A percentile compares a stretch with the other conserved stretches of the same genome.
These are phyloP conservation scores for Hypoxylon sp. DNA, from an alignment of 2,329 filamentous ascomycete species.

Conservation along the genomic window DNA sequence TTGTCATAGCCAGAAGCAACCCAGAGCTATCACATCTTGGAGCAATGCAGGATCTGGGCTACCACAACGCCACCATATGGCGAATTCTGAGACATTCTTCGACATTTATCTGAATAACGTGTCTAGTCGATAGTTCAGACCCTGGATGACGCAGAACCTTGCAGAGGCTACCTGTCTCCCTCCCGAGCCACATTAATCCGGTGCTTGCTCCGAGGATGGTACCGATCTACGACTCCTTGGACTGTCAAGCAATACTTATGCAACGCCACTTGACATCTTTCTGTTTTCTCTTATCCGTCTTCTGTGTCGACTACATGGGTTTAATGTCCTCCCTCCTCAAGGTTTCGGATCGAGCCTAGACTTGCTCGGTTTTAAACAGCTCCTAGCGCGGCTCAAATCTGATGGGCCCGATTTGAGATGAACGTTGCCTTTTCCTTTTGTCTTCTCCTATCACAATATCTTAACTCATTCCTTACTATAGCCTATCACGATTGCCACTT, in stretches of 20 bases:
- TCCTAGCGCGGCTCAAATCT: conserved; percentile 37
- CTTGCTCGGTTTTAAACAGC: conserved; percentile 31
- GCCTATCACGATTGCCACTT: conserved; percentile 16
- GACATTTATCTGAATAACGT: conserved; percentile 28
- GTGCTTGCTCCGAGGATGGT: conserved; percentile 24
- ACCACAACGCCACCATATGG: conserved; percentile 20
- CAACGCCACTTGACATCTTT: conserved; percentile 35
- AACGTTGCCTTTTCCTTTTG: conserved; percentile 18
- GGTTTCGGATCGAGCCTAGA: conserved; percentile 40
- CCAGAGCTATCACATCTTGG: conserved; percentile 14
- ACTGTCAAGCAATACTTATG: conserved; percentile 29
- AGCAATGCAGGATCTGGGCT: conserved; percentile 23
- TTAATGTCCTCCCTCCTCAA: conserved; percentile 40
- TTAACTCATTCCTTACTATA: conserved; percentile 13
- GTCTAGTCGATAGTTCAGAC: conserved; percentile 18
- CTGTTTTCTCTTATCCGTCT: conserved; percentile 22
- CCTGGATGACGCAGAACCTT: conserved; percentile 18
- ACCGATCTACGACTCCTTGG: conserved; percentile 26
- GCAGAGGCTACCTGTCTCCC: conserved; percentile 19
- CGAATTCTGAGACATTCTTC: conserved; percentile 35
- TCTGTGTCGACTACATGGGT: conserved; percentile 18
- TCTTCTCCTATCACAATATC: conserved; percentile 3
- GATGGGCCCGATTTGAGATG: conserved; percentile 22
- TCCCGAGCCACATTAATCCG: conserved; percentile 23
- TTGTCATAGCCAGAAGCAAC: not conserved